phyloP scores from a whole-genome alignment of 306 rosid genomes.

The Ceratonia siliqua region DNA sequence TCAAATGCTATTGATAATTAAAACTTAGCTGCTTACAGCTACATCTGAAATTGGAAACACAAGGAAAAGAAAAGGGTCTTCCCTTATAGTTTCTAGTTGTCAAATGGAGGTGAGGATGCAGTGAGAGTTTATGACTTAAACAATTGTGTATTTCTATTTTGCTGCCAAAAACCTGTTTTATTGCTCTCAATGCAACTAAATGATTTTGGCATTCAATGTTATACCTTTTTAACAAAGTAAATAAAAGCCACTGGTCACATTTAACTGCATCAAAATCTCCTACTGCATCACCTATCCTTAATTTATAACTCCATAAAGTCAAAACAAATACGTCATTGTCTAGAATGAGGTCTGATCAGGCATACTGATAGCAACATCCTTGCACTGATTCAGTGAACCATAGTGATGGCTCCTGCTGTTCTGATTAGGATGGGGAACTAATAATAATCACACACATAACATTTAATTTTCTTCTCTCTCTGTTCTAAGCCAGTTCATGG shows the following conservation, averaged over 20 bases:
- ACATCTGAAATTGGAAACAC: neutral
- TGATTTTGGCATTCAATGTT: neutral
- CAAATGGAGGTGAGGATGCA: neutral
- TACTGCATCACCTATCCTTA: neutral
- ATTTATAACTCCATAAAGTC: neutral
- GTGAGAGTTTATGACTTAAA: neutral
- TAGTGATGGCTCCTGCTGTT: neutral
- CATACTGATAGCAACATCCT: neutral
- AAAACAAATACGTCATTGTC: neutral
- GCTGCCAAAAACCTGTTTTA: neutral
- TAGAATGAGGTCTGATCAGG: neutral
- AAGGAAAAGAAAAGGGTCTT: neutral
- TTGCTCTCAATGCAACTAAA: neutral
- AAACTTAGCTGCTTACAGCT: neutral
- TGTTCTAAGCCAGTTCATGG: neutral
- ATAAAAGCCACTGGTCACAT: neutral
- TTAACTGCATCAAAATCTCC: neutral
- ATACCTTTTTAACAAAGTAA: neutral
- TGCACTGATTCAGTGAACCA: neutral
- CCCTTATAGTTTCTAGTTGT: neutral
- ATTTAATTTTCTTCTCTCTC: neutral
- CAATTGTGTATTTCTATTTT: neutral
- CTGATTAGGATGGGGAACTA: slow-evolving; percentile 9
- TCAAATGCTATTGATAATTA: neutral
- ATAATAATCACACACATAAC: neutral